These are phyloP conservation scores for Fusarium annulatum DNA, from an alignment of 2,329 filamentous ascomycete genomes.

Conservation along the genomic window DNA sequence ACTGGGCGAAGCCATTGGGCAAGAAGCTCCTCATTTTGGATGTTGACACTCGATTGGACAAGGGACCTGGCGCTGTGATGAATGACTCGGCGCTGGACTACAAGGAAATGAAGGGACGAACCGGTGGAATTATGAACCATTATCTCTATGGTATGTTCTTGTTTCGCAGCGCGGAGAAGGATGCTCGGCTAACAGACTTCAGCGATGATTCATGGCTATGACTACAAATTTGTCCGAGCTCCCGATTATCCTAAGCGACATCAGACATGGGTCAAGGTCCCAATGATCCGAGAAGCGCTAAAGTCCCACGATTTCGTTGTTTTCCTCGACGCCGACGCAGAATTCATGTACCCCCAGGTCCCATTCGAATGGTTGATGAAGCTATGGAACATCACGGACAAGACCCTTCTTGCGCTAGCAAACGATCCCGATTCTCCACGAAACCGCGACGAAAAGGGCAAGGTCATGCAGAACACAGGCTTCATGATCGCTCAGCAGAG, in stretches of 20 bases:
- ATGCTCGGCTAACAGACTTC: neutral
- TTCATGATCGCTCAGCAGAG: constrained; percentile 40
- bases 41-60: constrained; percentile 30
- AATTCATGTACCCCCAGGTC: constrained; percentile 55
- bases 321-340: constrained; percentile 58
- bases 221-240: constrained; percentile 59
- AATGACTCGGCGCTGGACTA: constrained; percentile 15
- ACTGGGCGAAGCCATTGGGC: constrained; percentile 23
- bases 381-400: constrained; percentile 55
- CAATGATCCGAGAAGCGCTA: constrained; percentile 52
- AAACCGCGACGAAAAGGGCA: constrained; percentile 50
- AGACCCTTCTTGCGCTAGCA: constrained; percentile 57
- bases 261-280: constrained; percentile 59
- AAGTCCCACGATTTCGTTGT: constrained; percentile 55
- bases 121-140: constrained; percentile 37
- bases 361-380: constrained; percentile 61
- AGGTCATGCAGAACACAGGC: constrained; percentile 37
- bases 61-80: constrained; percentile 28
- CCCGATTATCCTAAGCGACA: constrained; percentile 54
- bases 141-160: constrained; percentile 33
- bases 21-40: constrained; percentile 41
- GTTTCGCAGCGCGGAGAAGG: neutral
- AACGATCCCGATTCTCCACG: constrained; percentile 53
- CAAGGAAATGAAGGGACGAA: constrained; percentile 32
- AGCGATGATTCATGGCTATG: constrained; percentile 59